phyloP scores from a whole-genome alignment of 2,329 filamentous ascomycete genomes.

The Huntiella moniliformis region DNA sequence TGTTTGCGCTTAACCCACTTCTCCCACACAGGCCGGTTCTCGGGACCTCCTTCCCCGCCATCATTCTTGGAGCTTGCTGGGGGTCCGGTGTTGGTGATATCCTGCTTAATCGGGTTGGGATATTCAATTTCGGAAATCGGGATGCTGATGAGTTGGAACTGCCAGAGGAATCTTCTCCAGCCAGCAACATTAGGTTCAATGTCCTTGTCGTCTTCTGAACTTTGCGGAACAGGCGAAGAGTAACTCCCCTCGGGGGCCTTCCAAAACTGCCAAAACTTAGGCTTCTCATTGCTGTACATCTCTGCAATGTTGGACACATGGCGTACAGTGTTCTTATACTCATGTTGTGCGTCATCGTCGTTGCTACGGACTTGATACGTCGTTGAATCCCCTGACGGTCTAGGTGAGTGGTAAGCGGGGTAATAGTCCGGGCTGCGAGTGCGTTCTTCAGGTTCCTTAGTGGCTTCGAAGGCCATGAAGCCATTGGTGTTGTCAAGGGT shows the following conservation, averaged over 20 bases:
- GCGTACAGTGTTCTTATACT: constrained; percentile 31
- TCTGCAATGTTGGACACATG: constrained; percentile 29
- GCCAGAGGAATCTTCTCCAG: constrained; percentile 20
- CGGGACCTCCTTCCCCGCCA: constrained; percentile 41
- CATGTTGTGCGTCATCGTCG: constrained; percentile 1
- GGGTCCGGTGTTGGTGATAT: constrained; percentile 20
- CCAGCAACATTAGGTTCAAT: constrained; percentile 23
- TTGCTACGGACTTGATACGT: constrained; percentile 4
- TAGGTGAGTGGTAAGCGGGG: constrained; percentile 11
- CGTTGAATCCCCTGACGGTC: constrained; percentile 5
- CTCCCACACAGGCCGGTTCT: constrained; percentile 41
- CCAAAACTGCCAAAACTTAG: constrained; percentile 45
- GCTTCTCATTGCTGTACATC: constrained; percentile 27
- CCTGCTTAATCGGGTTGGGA: constrained; percentile 39
- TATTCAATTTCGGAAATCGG: constrained; percentile 36
- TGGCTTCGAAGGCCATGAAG: constrained; percentile 22
- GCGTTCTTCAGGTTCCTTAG: constrained; percentile 10
- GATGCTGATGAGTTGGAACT: constrained; percentile 6
- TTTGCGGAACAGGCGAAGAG: constrained; percentile 41
- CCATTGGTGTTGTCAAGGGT: constrained; percentile 37
- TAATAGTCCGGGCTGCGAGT: constrained; percentile 13
- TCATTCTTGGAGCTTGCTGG: constrained; percentile 18
- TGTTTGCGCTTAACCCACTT: constrained; percentile 66
- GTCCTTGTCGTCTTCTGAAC: constrained; percentile 23
- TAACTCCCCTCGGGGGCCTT: constrained; percentile 42